Evolutionary conservation across 345 rosid genomes (phyloP), one percentile per base, ranked within the genome.

Genomic region (Crucihimalaya himalaica): DNA sequence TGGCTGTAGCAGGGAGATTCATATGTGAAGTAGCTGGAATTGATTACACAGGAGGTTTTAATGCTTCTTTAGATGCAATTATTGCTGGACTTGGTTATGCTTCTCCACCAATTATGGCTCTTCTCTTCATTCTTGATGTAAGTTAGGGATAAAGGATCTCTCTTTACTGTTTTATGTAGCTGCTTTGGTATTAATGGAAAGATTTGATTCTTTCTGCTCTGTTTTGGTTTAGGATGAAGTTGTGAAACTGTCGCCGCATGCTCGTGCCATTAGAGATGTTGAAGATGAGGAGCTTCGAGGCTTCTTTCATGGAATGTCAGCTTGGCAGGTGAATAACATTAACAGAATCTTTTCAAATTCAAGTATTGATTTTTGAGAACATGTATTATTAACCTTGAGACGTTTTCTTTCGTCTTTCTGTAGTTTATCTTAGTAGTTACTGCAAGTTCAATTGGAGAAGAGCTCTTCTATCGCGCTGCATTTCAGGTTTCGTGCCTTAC

Each of bases 271-370:
- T 54, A 88, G 97, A 74, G 98, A 94, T 78, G 98, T 91, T n/a
- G 98, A 94, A 86, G 97, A 94, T 74, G 97, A 91, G 74, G 98
- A 91, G 81, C 88, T 94, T 18, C 77, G 98, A 66, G 88, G 89
- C 68, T 94, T 94, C 86, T 94, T 91, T 37, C 83, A 89, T 81
- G 98, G 98, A 71, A 94, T 94, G 98, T 89, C 98, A n/a, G 93
- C 96, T 64, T 91, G 93, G 92, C 97, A 94, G 97, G 98, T 89
- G 63, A 58, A 50, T 45, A 25, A 27, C 18, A 8, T 8, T 57
- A 11, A 8, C 18, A 12, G 14, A 11, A 67, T 50, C 29, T 20
- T 60, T 29, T 40, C 3, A 11, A 58, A n/a, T 56, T 25, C 6
- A 29, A 21, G 62, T n/a, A 43, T 55, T 43, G 16, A 2, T 5